Conservation (phyloP, 1,284 basidiomycete species). For the Flammula alnicola region DNA sequence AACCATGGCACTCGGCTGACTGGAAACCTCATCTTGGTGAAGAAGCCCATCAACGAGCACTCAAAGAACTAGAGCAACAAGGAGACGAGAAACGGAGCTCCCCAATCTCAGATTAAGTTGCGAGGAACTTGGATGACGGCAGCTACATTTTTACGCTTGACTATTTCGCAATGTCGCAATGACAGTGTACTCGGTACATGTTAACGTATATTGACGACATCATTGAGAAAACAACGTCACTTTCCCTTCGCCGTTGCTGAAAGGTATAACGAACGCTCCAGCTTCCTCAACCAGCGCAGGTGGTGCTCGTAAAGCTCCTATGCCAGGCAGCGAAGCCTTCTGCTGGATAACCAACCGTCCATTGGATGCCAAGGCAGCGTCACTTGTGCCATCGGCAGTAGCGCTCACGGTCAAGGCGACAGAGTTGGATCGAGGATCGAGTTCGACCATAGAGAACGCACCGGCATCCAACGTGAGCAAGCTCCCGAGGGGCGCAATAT, state of each 20-base stretch:
- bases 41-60: slow-evolving; percentile 37
- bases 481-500: slow-evolving; percentile 53
- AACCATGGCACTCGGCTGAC: slow-evolving; percentile 64
- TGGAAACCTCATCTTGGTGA: slow-evolving; percentile 61
- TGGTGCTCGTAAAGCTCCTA: slow-evolving; percentile 45
- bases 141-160: too few species aligned
- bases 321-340: slow-evolving; percentile 46
- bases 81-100: slow-evolving; percentile 18
- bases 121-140: neutral
- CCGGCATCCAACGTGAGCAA: slow-evolving; percentile 58
- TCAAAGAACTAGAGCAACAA: slow-evolving; percentile 14
- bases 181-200: too few species aligned
- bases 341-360: slow-evolving; percentile 53
- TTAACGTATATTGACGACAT: neutral
- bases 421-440: slow-evolving; percentile 41
- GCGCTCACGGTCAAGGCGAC: slow-evolving; percentile 48
- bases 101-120: neutral
- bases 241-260: slow-evolving; percentile 41
- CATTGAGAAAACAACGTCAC: slow-evolving; percentile 33
- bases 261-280: slow-evolving; percentile 54
- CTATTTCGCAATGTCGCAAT: too few species aligned
- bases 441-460: slow-evolving; percentile 52
- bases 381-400: slow-evolving; percentile 40
- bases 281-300: slow-evolving; percentile 44
- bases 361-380: slow-evolving; percentile 50